Base-by-base conservation (phyloP, 1,284 basidiomycete species). In the Exobasidium cylindrosporum region DNA sequence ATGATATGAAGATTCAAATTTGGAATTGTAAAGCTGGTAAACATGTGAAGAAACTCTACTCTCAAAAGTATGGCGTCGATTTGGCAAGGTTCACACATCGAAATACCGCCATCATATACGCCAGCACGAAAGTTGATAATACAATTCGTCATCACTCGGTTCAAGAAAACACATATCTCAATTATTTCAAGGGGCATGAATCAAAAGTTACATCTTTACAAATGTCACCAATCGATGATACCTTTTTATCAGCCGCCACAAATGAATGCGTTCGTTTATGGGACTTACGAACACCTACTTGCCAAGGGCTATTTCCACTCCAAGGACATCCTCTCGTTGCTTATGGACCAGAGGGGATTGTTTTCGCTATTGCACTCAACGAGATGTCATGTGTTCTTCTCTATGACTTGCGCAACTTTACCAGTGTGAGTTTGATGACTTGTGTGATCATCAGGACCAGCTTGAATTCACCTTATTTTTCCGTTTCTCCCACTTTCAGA, bases 201-300 rank as follows among this genome's bases (percentile, higher is more conserved):
- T 88, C 85, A 54, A 60, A 87, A 61, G 96, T 99, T 3, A 85
- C 91, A 26, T 93, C 93, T 0, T 82, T 99, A 13, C 89, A 95
- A 76, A 88, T 97, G 73, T 93, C 90, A 2, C 96, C 96, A 0
- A 84, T 89, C 1, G 90, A 97, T 76, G 95, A 98, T 76, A 90
- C 90, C 0, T 97, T 99, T 82, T 87, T 99, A 83, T 96, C 94
- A 5, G 91, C 88, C 0, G 92, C 94, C 0, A 84, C 91, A 71
- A 94, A 98, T 83, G 92, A 90, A 71, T 94, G 92, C 0, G 92
- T 98, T n/a, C 86, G 92, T 43, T 82, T 98, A 23, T 99, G 96
- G 96, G 96, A 99, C 81, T 83, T 97, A 47, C 87, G 94, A 35
- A 84, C 87, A 17, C 86, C 87, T 0, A 84, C 84, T 29, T 91